Percentiles rank a stretch among this genome's conserved stretches.
phyloP scores from a whole-genome alignment of 2,329 filamentous ascomycete species.

The Zasmidium citrigriseum region DNA sequence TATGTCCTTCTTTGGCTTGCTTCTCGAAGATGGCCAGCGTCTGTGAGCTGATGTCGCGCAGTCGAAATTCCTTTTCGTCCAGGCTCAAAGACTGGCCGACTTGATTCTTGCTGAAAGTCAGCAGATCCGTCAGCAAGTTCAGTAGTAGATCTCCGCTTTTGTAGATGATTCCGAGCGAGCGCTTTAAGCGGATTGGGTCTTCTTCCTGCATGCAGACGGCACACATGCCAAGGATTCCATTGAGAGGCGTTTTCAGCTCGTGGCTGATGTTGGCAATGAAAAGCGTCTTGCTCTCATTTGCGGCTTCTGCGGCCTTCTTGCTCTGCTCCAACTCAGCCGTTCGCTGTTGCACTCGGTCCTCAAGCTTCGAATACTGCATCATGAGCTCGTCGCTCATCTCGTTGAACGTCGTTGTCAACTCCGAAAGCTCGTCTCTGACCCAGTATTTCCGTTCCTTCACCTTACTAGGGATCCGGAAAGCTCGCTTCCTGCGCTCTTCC shows the following conservation, averaged over 20 bases:
- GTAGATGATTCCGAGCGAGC: constrained; percentile 84
- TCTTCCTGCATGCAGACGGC: constrained; percentile 92
- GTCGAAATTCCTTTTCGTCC: constrained; percentile 80
- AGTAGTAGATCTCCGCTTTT: constrained; percentile 82
- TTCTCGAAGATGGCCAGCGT: constrained; percentile 86
- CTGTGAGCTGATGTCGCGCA: constrained; percentile 83
- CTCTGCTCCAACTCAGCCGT: constrained; percentile 84
- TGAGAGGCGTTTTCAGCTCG: constrained; percentile 89
- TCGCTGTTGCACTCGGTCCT: constrained; percentile 79
- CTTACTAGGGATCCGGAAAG: constrained; percentile 82
- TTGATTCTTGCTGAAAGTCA: constrained; percentile 94
- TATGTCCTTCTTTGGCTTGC: constrained; percentile 77
- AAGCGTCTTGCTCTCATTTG: constrained; percentile 93
- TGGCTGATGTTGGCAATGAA: constrained; percentile 94
- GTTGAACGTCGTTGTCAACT: constrained; percentile 83
- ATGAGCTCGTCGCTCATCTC: constrained; percentile 90
- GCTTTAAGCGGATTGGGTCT: constrained; percentile 73
- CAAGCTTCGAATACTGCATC: constrained; percentile 80
- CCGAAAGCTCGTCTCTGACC: constrained; percentile 81
- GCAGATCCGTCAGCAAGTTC: constrained; percentile 82
- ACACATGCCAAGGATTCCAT: constrained; percentile 93
- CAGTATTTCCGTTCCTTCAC: constrained; percentile 74
- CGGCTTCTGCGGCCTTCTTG: constrained; percentile 90
- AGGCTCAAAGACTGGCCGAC: constrained; percentile 80
- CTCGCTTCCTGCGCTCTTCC: constrained; percentile 40